A percentile compares a stretch with the other conserved stretches of the same genome.
Conservation (phyloP, 805 yeast species). For the Saturnispora kantuleensis region DNA sequence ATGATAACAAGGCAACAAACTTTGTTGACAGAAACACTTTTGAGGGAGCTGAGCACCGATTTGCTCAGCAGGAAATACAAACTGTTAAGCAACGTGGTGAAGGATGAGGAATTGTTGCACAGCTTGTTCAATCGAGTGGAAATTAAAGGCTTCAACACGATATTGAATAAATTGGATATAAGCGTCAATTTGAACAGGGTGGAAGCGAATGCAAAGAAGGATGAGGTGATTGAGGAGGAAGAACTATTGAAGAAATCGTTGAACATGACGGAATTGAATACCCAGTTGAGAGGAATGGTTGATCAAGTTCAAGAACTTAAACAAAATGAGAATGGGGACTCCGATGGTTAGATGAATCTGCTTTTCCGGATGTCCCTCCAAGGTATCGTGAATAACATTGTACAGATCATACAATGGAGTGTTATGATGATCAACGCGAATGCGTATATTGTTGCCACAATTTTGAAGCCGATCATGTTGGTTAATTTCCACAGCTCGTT, state of each 20-base stretch:
- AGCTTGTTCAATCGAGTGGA: neutral
- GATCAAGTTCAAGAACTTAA: neutral
- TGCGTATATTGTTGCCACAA: constrained; percentile 54
- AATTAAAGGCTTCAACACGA: neutral
- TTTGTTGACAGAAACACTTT: neutral
- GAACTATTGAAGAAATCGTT: neutral
- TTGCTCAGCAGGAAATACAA: neutral
- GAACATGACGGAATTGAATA: neutral
- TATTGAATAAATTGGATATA: constrained; percentile 1
- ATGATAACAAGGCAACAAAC: constrained; percentile 2
- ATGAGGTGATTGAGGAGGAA: neutral
- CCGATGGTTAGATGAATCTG: too few species aligned
- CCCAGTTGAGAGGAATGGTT: neutral
- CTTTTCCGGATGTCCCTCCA: constrained; percentile 6
- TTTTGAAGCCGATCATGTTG: constrained; percentile 48
- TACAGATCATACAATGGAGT: constrained; percentile 31
- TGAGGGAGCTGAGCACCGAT: constrained; percentile 1
- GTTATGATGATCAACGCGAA: constrained; percentile 39
- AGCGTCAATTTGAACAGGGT: neutral
- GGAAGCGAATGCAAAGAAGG: neutral
- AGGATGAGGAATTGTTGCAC: neutral
- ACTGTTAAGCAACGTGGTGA: neutral
- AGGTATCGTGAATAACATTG: constrained; percentile 27
- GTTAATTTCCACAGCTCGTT: constrained; percentile 39
- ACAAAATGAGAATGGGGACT: too few species aligned